Percentiles rank a stretch among this genome's conserved stretches.
These are phyloP conservation scores for Fonsecaea monophora DNA, from an alignment of 2,329 filamentous ascomycete genomes.

Conservation along the genomic window DNA sequence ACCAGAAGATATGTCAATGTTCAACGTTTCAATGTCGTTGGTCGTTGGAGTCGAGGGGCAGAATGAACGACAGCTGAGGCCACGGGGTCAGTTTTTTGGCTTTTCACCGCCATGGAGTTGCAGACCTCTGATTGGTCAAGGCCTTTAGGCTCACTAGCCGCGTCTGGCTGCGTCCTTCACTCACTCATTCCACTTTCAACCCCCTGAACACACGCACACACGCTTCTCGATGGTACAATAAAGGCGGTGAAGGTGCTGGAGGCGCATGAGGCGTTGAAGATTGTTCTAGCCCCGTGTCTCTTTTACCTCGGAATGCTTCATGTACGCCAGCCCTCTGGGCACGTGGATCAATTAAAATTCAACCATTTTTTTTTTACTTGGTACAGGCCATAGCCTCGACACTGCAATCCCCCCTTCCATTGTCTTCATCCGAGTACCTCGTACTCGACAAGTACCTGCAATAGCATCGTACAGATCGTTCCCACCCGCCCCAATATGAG, in stretches of 20 bases:
- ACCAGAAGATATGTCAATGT: background rate
- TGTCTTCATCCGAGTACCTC: background rate
- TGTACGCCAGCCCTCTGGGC: constrained; percentile 22
- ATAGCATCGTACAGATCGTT: background rate
- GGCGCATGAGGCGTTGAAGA: background rate
- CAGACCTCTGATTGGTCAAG: constrained; percentile 15
- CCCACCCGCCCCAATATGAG: background rate
- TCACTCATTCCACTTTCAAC: background rate
- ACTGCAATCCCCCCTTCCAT: background rate
- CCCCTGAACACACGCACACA: background rate
- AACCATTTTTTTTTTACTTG: background rate
- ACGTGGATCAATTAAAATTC: constrained; percentile 15
- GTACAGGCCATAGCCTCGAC: background rate
- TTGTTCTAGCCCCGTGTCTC: background rate
- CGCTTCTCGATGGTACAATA: background rate
- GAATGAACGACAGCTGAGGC: constrained; percentile 19
- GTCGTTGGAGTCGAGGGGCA: background rate
- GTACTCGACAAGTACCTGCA: background rate
- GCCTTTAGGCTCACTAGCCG: constrained; percentile 12
- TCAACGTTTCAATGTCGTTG: background rate
- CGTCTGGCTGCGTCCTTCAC: constrained; percentile 1
- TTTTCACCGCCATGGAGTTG: constrained; percentile 19
- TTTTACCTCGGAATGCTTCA: background rate
- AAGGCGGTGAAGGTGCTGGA: constrained; percentile 8
- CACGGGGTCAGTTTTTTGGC: constrained; percentile 25